Conservation (phyloP, 306 rosid species). For the Quercus gilva region DNA sequence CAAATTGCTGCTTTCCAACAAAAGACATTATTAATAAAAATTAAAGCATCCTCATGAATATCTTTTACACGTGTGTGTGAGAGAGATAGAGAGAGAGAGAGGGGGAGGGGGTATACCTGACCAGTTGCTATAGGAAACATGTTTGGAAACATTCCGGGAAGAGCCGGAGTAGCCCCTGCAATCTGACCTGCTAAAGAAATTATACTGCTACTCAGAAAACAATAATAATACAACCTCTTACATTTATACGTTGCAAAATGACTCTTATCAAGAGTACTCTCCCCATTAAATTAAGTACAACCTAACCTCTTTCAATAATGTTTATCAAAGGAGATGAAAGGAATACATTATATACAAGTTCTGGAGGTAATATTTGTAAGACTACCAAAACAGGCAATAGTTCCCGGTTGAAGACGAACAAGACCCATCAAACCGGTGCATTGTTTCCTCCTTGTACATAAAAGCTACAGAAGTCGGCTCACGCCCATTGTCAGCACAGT, state of each 20-base stretch:
- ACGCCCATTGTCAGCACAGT: constrained; percentile 99
- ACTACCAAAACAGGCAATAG: constrained; percentile 91
- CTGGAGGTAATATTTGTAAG: constrained; percentile 65
- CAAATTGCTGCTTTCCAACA: constrained; percentile 61
- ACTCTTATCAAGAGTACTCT: constrained; percentile 20
- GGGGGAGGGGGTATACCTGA: constrained; percentile 58
- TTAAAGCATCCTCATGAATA: not conserved
- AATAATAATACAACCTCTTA: constrained; percentile 13
- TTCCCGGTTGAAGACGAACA: constrained; percentile 95
- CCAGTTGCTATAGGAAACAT: constrained; percentile 83
- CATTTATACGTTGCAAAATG: constrained; percentile 23
- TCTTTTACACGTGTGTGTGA: not conserved
- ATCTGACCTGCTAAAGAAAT: constrained; percentile 75
- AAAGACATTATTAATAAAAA: not conserved
- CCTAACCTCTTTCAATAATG: constrained; percentile 35
- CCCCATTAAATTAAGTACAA: constrained; percentile 21
- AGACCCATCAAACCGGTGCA: constrained; percentile 99
- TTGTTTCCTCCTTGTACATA: constrained; percentile 92
- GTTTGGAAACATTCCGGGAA: constrained; percentile 91
- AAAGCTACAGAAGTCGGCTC: constrained; percentile 99
- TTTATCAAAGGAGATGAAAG: constrained; percentile 38
- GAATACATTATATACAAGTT: constrained; percentile 47
- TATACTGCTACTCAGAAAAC: constrained; percentile 26
- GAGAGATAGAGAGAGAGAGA: not conserved
- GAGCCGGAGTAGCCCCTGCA: constrained; percentile 67